phyloP scores from a whole-genome alignment of 139 green algal genomes.

The Bryopsis sp. region DNA sequence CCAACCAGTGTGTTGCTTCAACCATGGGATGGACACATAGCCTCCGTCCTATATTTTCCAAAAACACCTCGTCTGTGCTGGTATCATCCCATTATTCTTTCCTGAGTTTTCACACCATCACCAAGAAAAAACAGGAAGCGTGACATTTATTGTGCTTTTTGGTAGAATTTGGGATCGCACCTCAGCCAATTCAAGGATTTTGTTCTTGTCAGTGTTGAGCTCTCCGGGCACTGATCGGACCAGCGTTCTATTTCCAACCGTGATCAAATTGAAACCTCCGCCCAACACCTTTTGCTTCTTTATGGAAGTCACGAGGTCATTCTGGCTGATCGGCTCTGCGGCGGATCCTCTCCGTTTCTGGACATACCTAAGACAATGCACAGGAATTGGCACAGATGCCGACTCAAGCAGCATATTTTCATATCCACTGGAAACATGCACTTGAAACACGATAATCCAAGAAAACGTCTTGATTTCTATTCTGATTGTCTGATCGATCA shows the following conservation, averaged over 20 bases:
- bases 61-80: neutral
- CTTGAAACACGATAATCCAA: too few species aligned
- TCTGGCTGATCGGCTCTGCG: conserved; percentile 36
- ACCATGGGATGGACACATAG: conserved; percentile 20
- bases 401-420: too few species aligned
- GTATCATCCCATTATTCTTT: neutral
- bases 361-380: conserved; percentile 19
- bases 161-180: neutral
- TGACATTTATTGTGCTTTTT: neutral
- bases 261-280: conserved; percentile 58
- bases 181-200: conserved; percentile 58
- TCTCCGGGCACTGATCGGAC: conserved; percentile 71
- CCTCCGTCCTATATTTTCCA: conserved; percentile 19
- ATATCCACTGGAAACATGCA: too few species aligned
- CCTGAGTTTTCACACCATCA: neutral
- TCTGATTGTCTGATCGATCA: too few species aligned
- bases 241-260: conserved; percentile 38
- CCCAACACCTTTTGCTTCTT: conserved; percentile 67
- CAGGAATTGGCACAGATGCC: neutral
- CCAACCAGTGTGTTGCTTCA: conserved; percentile 25
- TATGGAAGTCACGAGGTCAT: conserved; percentile 59
- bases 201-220: conserved; percentile 75
- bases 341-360: conserved; percentile 35
- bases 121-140: neutral
- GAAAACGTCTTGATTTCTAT: too few species aligned